Evolutionary conservation across 1,139 yeast genomes (phyloP), one percentile per base, ranked within the genome.

Genomic region (Lodderomyces beijingensis): DNA sequence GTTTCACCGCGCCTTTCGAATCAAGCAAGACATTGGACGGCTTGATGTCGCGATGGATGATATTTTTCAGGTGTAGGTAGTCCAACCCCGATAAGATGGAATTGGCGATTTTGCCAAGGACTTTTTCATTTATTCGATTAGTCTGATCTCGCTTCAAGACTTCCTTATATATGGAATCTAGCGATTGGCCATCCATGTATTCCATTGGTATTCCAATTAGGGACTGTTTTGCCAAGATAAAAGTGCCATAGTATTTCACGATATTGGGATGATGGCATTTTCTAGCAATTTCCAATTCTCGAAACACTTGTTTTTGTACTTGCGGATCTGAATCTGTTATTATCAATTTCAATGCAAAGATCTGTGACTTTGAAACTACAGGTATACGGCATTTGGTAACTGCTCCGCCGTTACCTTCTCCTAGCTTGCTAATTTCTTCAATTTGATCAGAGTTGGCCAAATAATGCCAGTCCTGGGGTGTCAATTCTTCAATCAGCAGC

Each of bases 371-470:
- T 61, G 65, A 36, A 23, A 42, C 23, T 25, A 37, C 36, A 12
- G 40, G 38, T 13, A 44, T 34, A 10, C 32, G 25, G 55, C 97
- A 91, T 51, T 86, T 77, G 16, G 82, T 72, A 8, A 91, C 98
- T 13, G 87, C 72, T 1, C 98, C 98, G 8, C 96, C 95, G 28
- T 85, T 83, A 11, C 98, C 98, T 61, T 91, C 97, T 12, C 98
- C 98, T 12, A 91, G 58, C 26, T 77, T 69, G 20, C 79, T 78
- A 26, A 88, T 28, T 34, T 53, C 56, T 12, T 49, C 35, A 7
- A 53, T 50, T 30, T 50, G 49, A 29, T 45, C 74, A 21, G 66
- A 60, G 38, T 75, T 67, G 18, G 85, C 83, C 3, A 81, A 65
- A 9, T 57, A 48, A 42, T 76, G 74, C 96, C 97, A 89, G 38